These are phyloP conservation scores for Primulina tabacum DNA, from an alignment of 257 asterid species.

Conservation along the genomic window DNA sequence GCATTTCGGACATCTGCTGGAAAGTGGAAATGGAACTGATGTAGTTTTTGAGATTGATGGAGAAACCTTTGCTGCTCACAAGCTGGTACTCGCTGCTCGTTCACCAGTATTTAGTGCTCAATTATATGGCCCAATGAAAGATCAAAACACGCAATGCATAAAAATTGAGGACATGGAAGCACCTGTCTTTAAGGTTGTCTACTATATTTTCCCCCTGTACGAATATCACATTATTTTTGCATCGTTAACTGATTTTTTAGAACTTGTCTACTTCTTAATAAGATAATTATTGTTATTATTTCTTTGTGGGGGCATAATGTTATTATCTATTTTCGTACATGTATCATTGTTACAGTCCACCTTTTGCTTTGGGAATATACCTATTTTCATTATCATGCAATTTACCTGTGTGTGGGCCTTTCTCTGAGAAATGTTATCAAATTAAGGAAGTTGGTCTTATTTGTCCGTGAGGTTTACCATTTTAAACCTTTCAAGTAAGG, in stretches of 20 bases:
- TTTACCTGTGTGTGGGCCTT: too few relatives aligned
- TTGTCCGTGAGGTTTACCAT: too few relatives aligned
- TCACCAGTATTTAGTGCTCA: conserved; percentile 96
- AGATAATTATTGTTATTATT: neutral
- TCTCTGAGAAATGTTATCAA: too few relatives aligned
- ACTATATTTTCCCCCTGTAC: conserved; percentile 5
- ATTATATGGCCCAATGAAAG: conserved; percentile 94
- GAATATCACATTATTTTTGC: neutral
- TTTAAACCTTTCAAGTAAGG: too few relatives aligned
- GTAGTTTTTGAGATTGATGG: conserved; percentile 71
- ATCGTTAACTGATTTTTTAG: neutral
- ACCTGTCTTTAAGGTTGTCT: conserved; percentile 77
- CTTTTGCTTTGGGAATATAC: neutral
- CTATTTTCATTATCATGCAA: too few relatives aligned
- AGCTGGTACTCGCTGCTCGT: conserved; percentile 91
- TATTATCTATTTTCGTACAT: neutral
- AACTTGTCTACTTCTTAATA: too few relatives aligned
- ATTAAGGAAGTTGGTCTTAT: too few relatives aligned
- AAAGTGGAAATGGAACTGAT: conserved; percentile 71
- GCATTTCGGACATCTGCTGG: conserved; percentile 82
- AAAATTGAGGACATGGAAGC: conserved; percentile 79
- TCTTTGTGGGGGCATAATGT: neutral
- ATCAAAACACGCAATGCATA: conserved; percentile 61
- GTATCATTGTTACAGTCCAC: neutral
- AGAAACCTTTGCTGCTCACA: conserved; percentile 76